Conservation (phyloP, 2,329 filamentous ascomycete genomes). For the Colletotrichum kahawae region DNA sequence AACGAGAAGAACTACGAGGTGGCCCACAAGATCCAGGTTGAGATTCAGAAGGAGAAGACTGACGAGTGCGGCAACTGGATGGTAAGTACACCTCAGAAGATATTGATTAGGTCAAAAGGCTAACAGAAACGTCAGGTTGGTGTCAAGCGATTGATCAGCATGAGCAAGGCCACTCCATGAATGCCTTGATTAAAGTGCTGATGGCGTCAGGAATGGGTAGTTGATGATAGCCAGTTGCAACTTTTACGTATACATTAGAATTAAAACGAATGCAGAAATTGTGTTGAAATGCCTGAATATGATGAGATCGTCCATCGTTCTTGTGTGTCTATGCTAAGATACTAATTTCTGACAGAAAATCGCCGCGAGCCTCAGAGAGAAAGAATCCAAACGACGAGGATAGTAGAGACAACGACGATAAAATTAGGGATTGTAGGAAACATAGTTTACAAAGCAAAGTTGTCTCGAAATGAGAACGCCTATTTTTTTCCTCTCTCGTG, state of each 20-base stretch:
- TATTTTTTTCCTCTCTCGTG: not conserved
- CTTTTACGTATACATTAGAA: constrained; percentile 21
- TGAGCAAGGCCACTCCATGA: constrained; percentile 77
- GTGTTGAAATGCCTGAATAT: not conserved
- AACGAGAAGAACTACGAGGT: constrained; percentile 71
- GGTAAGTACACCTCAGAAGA: constrained; percentile 59
- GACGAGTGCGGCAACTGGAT: constrained; percentile 88
- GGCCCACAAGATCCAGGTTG: constrained; percentile 72
- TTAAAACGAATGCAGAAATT: constrained; percentile 6
- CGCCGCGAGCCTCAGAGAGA: no score
- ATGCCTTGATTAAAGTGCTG: not conserved
- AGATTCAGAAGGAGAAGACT: constrained; percentile 77
- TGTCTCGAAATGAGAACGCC: not conserved
- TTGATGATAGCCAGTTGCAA: constrained; percentile 16
- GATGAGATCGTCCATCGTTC: not conserved
- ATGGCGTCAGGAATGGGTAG: not conserved
- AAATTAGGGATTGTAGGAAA: not conserved
- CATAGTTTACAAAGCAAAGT: not conserved
- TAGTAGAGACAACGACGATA: not conserved
- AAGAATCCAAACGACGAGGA: not conserved
- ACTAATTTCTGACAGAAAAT: no score
- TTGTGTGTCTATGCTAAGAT: not conserved
- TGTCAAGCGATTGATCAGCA: constrained; percentile 77
- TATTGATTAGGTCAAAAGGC: constrained; percentile 24
- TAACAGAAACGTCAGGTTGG: constrained; percentile 64